These are phyloP conservation scores for Diaporthe destruens DNA, from an alignment of 2,329 filamentous ascomycete species.

Conservation along the genomic window DNA sequence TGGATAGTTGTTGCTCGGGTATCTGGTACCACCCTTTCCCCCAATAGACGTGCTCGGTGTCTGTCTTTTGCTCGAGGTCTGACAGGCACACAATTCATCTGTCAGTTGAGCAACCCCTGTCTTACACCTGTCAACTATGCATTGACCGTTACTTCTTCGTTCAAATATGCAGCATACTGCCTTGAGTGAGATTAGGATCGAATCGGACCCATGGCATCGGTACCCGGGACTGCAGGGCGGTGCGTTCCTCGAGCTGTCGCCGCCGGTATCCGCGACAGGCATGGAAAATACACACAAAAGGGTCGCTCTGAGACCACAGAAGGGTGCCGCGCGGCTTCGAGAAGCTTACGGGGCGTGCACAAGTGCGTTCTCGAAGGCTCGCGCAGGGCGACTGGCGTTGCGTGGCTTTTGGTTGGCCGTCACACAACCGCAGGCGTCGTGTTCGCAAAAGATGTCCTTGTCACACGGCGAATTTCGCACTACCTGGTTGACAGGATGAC, in stretches of 20 bases:
- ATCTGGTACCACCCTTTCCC: conserved; percentile 9
- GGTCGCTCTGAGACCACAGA: background rate
- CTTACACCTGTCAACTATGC: conserved; percentile 35
- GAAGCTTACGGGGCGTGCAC: conserved; percentile 5
- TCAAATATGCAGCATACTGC: conserved; percentile 33
- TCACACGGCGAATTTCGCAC: conserved; percentile 20
- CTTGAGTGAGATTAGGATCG: conserved; percentile 27
- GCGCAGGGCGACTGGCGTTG: conserved; percentile 24
- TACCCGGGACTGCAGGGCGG: conserved; percentile 23
- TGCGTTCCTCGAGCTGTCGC: conserved; percentile 1
- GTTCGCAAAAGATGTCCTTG: conserved; percentile 9
- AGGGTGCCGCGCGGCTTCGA: conserved; percentile 17
- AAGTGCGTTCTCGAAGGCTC: conserved; percentile 14
- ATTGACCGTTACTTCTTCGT: conserved; percentile 26
- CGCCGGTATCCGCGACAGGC: conserved; percentile 19
- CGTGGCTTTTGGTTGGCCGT: conserved; percentile 14
- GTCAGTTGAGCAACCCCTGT: conserved; percentile 38
- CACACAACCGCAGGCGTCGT: conserved; percentile 23
- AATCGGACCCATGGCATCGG: conserved; percentile 27
- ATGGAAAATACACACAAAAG: background rate
- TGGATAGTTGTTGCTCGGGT: conserved; percentile 5
- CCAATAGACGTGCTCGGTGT: background rate
- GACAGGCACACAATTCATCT: conserved; percentile 19
- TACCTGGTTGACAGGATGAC: conserved; percentile 30
- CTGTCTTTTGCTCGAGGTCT: background rate